These are phyloP conservation scores for Symbiodinium natans DNA, from an alignment of 73 alveolate species.

Conservation along the genomic window DNA sequence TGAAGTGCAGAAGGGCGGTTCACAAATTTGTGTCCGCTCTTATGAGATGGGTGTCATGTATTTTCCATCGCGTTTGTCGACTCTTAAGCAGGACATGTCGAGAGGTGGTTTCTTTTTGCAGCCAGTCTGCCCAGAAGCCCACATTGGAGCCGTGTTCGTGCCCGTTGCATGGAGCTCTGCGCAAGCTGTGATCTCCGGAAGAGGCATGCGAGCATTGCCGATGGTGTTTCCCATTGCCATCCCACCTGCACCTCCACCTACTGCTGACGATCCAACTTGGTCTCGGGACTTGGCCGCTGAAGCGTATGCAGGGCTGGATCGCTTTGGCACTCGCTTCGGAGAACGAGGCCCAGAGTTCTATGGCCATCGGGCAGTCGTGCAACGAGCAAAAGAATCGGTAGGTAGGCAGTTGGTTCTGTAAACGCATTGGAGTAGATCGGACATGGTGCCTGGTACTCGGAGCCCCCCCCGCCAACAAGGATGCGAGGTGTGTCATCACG, in stretches of 20 bases:
- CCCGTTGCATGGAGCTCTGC: background rate
- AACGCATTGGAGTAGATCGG: too few relatives aligned
- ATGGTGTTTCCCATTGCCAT: conserved; percentile 65
- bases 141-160: background rate
- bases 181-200: background rate
- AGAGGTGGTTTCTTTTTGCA: conserved; percentile 49
- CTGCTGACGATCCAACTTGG: conserved; percentile 54
- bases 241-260: conserved; percentile 63
- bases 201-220: background rate
- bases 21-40: conserved; percentile 73
- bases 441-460: too few relatives aligned
- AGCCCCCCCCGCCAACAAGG: too few relatives aligned
- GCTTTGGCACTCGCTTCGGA: conserved; percentile 82
- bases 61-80: conserved; percentile 34
- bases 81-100: conserved; percentile 20
- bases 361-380: conserved; percentile 54
- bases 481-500: conserved; percentile 47
- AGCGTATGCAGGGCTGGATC: conserved; percentile 51
- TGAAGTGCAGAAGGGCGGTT: conserved; percentile 64
- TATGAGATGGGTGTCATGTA: conserved; percentile 80
- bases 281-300: conserved; percentile 45
- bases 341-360: conserved; percentile 89
- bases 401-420: too few relatives aligned
- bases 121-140: background rate
- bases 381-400: background rate